Base-by-base conservation (phyloP, 495 filamentous ascomycete species). In the Elaphomyces granulatus region DNA sequence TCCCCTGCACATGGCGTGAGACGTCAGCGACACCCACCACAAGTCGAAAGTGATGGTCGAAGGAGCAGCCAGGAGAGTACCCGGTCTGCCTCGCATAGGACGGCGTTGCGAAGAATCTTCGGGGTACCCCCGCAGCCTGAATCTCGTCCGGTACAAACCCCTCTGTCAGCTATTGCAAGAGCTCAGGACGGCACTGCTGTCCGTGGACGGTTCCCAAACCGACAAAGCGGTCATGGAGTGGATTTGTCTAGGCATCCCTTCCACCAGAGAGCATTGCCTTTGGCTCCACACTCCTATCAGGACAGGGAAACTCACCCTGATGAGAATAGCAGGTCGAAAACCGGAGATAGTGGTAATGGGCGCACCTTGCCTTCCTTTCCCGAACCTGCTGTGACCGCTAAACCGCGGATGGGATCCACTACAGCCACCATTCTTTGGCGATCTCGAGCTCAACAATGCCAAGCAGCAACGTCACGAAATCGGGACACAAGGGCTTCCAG, bases 151-250 rank as follows among this genome's bases (percentile, higher is more conserved):
- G 6, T 12, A 28, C 23, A 12, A 12, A 28, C 35, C 10, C 42
- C 39, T 21, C 33, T 35, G 17, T 16, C 35, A 17, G 41, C 46
- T 9, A 59, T 56, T 43, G 47, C 55, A 17, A 47, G 61, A 41
- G 59, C 60, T 15, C 49, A 53, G 10, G 59, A 63, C 50, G 60
- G 59, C 10, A 64, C 60, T 3, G 38, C 49, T 8, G 54, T 66
- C 3, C 53, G 56, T 19, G 63, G 63, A 18, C 51, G 57, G 15
- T 64, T 66, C 23, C 59, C 55, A 0, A 45, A 51, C 40, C 46
- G 63, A 38, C 55, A 60, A 20, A 66, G 63, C 47, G 60, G 57
- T 0, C 60, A 66, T 51, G 59, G 59, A 1, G 49, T 48, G 38
- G 48, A 50, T 32, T 31, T 50, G 4, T 43, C 40, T 15, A 50